A percentile compares a stretch with the other conserved stretches of the same genome.
These are phyloP conservation scores for Microdochium bolleyi DNA, from an alignment of 2,329 filamentous ascomycete genomes.

Conservation along the genomic window DNA sequence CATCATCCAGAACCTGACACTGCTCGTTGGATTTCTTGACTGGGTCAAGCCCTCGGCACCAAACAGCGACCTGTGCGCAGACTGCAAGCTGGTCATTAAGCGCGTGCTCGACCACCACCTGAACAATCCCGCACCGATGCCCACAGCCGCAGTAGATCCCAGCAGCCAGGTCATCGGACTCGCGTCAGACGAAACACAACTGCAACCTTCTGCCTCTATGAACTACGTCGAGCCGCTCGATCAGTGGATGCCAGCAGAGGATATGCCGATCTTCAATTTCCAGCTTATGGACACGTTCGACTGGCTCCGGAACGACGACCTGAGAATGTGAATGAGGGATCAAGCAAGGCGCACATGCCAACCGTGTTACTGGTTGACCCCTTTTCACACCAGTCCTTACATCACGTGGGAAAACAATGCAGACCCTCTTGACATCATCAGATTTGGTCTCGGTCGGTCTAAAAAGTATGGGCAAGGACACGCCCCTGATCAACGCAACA, in stretches of 20 bases:
- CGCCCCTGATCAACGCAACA: no score
- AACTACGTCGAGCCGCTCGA: background rate
- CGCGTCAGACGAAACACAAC: background rate
- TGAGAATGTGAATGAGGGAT: no score
- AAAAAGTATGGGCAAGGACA: no score
- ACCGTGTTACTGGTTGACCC: no score
- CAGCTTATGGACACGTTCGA: constrained; percentile 35
- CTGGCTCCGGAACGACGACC: constrained; percentile 18
- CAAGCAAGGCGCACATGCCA: no score
- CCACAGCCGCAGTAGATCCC: background rate
- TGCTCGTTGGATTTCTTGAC: constrained; percentile 36
- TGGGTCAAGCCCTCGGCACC: constrained; percentile 35
- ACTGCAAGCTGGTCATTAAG: constrained; percentile 33
- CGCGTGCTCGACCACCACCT: constrained; percentile 35
- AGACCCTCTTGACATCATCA: no score
- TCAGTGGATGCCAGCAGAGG: constrained; percentile 5
- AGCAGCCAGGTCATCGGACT: background rate
- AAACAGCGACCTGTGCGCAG: constrained; percentile 32
- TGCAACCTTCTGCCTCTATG: background rate
- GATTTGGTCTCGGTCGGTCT: no score
- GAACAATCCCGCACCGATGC: constrained; percentile 16
- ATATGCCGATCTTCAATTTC: constrained; percentile 27
- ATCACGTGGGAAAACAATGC: no score
- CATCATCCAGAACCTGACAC: constrained; percentile 36
- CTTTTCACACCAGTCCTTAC: no score